Base-by-base conservation (phyloP, 805 yeast species). In the Starmera dryadoides region DNA sequence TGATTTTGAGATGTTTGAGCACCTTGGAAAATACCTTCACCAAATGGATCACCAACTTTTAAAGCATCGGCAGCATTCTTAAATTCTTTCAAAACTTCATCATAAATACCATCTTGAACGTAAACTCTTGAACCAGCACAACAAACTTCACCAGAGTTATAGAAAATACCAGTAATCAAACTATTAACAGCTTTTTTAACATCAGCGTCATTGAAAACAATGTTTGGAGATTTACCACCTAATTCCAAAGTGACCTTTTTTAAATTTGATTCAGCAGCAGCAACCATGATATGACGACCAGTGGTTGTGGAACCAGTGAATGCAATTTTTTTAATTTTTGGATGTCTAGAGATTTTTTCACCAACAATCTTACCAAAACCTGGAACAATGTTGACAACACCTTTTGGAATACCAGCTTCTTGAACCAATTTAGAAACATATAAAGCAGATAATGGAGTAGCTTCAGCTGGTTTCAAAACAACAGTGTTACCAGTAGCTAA, bases 151-250 rank as follows among this genome's bases (percentile, higher is more conserved):
- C 98, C 98, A 57, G 89, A 81, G 73, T 89, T 89, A 75, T 76
- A 86, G 73, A 81, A 86, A 57, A 89, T 88, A 63, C 96, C 96
- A 41, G 73, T 60, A 42, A 84, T 73, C 50, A 87, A 79, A 72
- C 79, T 76, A 51, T 81, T 72, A 37, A 86, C 82, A 37, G 96
- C 85, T 55, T 72, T 70, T 41, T 81, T 79, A 43, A 89, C 59
- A 61, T 89, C 79, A 41, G 91, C 89, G 59, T 89, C 97, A 56
- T 81, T 80, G 58, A 84, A 87, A 36, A 89, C 81, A 51, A 89
- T 79, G 64, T 84, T 80, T 55, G 98, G 96, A 26, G 96, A 88
- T 70, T 89, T 89, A 60, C 98, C 98, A 59, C 98, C 98, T 55
- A 88, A 79, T 70, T 89, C 98, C 59, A 89, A 74, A 33, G 97